These are phyloP conservation scores for Alliaria petiolata DNA, from an alignment of 345 rosid genomes.

Conservation along the genomic window DNA sequence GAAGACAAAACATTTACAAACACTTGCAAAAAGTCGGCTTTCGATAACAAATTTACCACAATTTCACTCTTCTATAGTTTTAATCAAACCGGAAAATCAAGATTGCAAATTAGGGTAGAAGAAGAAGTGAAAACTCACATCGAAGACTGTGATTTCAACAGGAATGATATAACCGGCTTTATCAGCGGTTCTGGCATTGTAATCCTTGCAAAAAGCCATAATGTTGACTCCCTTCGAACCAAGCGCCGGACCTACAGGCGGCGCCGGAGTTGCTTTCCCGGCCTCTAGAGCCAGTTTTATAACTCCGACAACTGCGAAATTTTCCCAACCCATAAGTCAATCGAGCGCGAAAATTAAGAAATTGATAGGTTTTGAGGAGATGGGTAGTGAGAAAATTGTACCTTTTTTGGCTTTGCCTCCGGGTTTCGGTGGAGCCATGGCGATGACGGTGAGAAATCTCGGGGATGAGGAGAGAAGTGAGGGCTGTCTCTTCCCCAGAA, in stretches of 20 bases:
- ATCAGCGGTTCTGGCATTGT: conserved; percentile 95
- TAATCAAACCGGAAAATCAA: neutral
- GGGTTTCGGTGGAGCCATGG: conserved; percentile 98
- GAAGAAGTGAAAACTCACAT: conserved; percentile 48
- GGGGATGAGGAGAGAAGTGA: conserved; percentile 50
- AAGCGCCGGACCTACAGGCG: conserved; percentile 91
- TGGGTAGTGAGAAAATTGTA: conserved; percentile 13
- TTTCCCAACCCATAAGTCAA: neutral
- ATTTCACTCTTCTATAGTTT: neutral
- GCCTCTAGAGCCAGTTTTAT: conserved; percentile 93
- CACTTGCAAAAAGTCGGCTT: neutral
- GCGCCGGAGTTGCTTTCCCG: conserved; percentile 94
- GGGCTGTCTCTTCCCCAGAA: conserved; percentile 40
- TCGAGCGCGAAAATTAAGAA: neutral
- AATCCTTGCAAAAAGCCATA: conserved; percentile 94
- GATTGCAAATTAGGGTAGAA: neutral
- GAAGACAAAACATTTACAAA: neutral
- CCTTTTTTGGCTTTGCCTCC: conserved; percentile 89
- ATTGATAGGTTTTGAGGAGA: neutral
- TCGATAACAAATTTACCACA: neutral
- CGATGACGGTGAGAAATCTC: conserved; percentile 61
- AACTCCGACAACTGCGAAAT: conserved; percentile 55
- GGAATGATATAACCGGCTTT: conserved; percentile 93
- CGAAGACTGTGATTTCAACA: conserved; percentile 89
- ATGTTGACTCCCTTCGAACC: conserved; percentile 90